Base-by-base conservation (phyloP, 345 rosid species). In the Mallotus nudiflorus region DNA sequence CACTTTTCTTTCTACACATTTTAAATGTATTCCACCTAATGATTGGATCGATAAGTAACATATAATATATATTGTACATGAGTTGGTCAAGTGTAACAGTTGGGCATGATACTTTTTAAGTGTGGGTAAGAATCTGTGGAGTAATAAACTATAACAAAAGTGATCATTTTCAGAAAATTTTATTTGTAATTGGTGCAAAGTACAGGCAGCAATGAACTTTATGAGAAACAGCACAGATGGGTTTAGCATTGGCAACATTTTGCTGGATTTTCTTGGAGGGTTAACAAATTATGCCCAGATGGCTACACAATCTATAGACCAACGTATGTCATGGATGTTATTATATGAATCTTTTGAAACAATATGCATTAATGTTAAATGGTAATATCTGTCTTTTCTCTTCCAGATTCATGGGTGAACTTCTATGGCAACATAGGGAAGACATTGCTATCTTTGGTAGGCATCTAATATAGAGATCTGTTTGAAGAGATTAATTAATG, bases 401-500 rank as follows among this genome's bases (percentile, higher is more conserved):
- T 65, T 73, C 3, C 74, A 93, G 98, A 87, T 91, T 89, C 97
- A 12, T 93, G 92, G 97, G 93, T 88, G 73, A 93, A 93, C 82
- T 91, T 93, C 78, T 88, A 89, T 74, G 98, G 97, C 48, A 91
- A 93, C 73, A 76, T 91, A 13, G 97, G 98, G 76, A 93, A 93
- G 84, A 87, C 87, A 13, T 73, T 91, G 78, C 82, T 93, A 3
- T 93, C 98, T 69, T 70, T 57, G 62, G 62, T 31, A 57, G 14
- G 62, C 22, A 31, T n/a, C n/a, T n/a, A n/a, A n/a, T n/a, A n/a
- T n/a, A n/a, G n/a, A n/a, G n/a, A n/a, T n/a, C n/a, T n/a, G n/a
- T n/a, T n/a, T n/a, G n/a, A n/a, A n/a, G n/a, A n/a, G n/a, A n/a
- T n/a, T n/a, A n/a, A n/a, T n/a, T n/a, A n/a, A n/a, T n/a, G n/a